Conservation (phyloP, 345 rosid species). For the Salix purpurea region DNA sequence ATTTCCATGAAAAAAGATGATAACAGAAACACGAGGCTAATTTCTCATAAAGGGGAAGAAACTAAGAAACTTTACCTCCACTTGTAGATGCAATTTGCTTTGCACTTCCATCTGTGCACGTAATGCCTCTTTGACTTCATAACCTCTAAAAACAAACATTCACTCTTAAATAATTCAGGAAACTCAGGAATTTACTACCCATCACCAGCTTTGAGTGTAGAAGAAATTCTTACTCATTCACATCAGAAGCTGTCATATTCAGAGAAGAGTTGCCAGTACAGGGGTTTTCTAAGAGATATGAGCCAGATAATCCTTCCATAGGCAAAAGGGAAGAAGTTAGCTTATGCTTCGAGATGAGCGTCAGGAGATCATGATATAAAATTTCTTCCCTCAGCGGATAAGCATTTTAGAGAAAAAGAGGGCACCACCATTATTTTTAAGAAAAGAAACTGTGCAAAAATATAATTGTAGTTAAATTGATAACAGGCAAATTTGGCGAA, state of each 20-base stretch:
- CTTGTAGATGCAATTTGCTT: constrained; percentile 73
- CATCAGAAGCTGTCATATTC: constrained; percentile 39
- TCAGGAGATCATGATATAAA: neutral
- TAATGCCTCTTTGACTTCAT: constrained; percentile 65
- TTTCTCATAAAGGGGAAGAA: neutral
- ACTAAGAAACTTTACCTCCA: constrained; percentile 43
- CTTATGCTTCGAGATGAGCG: neutral
- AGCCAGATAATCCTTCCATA: constrained; percentile 36
- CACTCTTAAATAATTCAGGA: constrained; percentile 12
- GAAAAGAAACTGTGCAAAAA: neutral
- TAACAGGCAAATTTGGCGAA: neutral
- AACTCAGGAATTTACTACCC: neutral
- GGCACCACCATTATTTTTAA: neutral
- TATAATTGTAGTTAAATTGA: neutral
- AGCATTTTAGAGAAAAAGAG: neutral
- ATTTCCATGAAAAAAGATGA: neutral
- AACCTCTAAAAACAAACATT: constrained; percentile 36
- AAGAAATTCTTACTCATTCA: constrained; percentile 57
- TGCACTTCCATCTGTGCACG: constrained; percentile 83
- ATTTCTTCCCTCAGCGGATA: neutral
- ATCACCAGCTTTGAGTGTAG: neutral
- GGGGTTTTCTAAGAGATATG: constrained; percentile 49
- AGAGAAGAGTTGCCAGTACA: constrained; percentile 37
- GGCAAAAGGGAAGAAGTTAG: constrained; percentile 12
- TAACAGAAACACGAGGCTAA: neutral